phyloP scores from a whole-genome alignment of 2,329 filamentous ascomycete genomes.

The Fusarium bulbicola region DNA sequence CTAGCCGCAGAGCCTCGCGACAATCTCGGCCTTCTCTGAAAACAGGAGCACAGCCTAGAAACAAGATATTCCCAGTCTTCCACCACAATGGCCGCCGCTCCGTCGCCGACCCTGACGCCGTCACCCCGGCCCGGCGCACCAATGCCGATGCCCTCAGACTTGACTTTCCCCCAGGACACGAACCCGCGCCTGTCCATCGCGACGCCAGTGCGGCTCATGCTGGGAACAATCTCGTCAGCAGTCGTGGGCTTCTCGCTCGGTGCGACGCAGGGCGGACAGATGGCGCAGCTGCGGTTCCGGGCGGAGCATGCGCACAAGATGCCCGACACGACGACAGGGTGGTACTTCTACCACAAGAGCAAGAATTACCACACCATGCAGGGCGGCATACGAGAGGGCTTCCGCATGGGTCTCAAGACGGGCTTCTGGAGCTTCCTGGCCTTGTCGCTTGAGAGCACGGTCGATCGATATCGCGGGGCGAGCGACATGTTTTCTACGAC shows the following conservation, averaged over 20 bases:
- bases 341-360: constrained; percentile 99
- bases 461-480: constrained; percentile 75
- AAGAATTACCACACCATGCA: constrained; percentile 92
- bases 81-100: constrained; percentile 5
- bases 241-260: constrained; percentile 76
- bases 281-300: constrained; percentile 83
- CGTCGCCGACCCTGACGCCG: constrained; percentile 11
- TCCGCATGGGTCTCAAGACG: constrained; percentile 76
- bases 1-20: constrained; percentile 33
- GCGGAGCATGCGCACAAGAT: constrained; percentile 97
- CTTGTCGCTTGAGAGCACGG: constrained; percentile 83
- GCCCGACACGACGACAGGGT: constrained; percentile 81
- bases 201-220: constrained; percentile 70
- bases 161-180: constrained; percentile 41
- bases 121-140: constrained; percentile 25
- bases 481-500: constrained; percentile 84
- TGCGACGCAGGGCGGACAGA: constrained; percentile 75
- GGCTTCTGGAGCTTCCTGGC: constrained; percentile 79
- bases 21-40: constrained; percentile 21
- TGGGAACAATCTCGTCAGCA: constrained; percentile 71
- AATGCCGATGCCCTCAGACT: constrained; percentile 26
- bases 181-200: constrained; percentile 68
- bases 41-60: neutral
- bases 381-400: constrained; percentile 80
- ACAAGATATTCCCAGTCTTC: neutral